phyloP scores from a whole-genome alignment of 108 stramenopile genomes.

The Seminavis robusta region DNA sequence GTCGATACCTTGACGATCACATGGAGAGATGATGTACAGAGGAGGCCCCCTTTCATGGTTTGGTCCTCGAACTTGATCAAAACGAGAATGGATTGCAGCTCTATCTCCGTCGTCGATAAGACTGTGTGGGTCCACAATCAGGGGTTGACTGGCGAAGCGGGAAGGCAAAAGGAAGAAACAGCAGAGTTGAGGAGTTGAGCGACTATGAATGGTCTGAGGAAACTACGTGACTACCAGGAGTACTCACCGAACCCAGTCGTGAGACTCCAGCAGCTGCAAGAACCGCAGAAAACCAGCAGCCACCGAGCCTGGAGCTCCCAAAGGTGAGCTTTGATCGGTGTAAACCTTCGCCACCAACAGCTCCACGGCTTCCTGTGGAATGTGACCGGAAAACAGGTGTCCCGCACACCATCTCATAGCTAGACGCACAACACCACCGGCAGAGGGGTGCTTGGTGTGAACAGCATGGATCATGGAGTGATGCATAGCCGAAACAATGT shows the following conservation, averaged over 20 bases:
- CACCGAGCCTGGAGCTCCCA: conserved; percentile 50
- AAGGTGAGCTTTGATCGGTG: conserved; percentile 42
- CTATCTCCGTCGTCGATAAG: conserved; percentile 56
- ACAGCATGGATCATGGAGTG: conserved; percentile 81
- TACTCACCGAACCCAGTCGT: conserved; percentile 75
- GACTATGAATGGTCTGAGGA: neutral
- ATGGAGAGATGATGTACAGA: conserved; percentile 82
- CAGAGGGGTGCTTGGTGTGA: conserved; percentile 73
- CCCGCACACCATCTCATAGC: conserved; percentile 70
- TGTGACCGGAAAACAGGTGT: conserved; percentile 75
- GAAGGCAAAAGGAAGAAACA: neutral
- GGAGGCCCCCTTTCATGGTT: conserved; percentile 49
- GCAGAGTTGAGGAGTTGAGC: neutral
- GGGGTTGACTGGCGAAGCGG: conserved; percentile 33
- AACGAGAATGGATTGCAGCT: conserved; percentile 51
- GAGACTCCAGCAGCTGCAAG: conserved; percentile 52
- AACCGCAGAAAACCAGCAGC: conserved; percentile 67
- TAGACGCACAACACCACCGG: conserved; percentile 61
- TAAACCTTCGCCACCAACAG: conserved; percentile 80
- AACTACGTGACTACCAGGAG: neutral
- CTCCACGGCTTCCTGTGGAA: conserved; percentile 72
- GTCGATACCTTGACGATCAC: conserved; percentile 43
- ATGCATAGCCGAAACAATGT: conserved; percentile 65
- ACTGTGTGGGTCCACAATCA: conserved; percentile 82
- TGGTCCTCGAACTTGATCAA: conserved; percentile 58